Percentiles rank a stretch among this genome's conserved stretches.
Evolutionary conservation across 352 stramenopile species (phyloP).

Genomic region (Phytopythium litorale): DNA sequence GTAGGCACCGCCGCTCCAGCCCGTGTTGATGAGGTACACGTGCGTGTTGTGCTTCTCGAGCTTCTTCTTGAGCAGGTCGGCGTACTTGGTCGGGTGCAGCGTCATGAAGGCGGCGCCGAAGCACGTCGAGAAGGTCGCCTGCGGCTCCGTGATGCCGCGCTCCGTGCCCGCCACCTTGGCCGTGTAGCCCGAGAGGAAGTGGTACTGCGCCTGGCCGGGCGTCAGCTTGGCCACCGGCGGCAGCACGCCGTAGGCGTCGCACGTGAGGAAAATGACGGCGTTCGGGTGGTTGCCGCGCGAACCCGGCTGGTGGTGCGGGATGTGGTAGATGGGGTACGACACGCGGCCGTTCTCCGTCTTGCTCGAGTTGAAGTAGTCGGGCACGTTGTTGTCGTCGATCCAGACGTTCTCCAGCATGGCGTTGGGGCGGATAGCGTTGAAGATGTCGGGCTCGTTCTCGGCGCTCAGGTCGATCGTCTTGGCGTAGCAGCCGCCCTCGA

Average conservation of each 20-base stretch:
- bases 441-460: conserved; percentile 98
- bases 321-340: conserved; percentile 99
- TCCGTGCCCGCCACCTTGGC: conserved; percentile 98
- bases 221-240: conserved; percentile 95
- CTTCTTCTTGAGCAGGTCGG: conserved; percentile 96
- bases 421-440: conserved; percentile 95
- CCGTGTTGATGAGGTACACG: conserved; percentile 97
- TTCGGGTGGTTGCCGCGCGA: conserved; percentile 93
- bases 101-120: conserved; percentile 98
- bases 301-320: conserved; percentile 90
- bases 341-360: conserved; percentile 99
- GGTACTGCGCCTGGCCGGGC: conserved; percentile 96
- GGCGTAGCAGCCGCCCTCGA: conserved; percentile 98
- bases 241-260: conserved; percentile 97
- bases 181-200: conserved; percentile 98
- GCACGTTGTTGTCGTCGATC: conserved; percentile 74
- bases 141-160: conserved; percentile 94
- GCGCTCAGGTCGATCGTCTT: conserved; percentile 98
- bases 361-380: conserved; percentile 94
- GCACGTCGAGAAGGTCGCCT: conserved; percentile 95
- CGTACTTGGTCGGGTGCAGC: conserved; percentile 96
- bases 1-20: conserved; percentile 95
- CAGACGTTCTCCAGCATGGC: conserved; percentile 97
- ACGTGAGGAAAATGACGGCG: conserved; percentile 98
- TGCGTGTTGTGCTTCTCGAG: conserved; percentile 92